Percentiles rank a stretch among this genome's conserved stretches.
Conservation (phyloP, 208 protist genomes). For the Acanthamoeba sp. region DNA sequence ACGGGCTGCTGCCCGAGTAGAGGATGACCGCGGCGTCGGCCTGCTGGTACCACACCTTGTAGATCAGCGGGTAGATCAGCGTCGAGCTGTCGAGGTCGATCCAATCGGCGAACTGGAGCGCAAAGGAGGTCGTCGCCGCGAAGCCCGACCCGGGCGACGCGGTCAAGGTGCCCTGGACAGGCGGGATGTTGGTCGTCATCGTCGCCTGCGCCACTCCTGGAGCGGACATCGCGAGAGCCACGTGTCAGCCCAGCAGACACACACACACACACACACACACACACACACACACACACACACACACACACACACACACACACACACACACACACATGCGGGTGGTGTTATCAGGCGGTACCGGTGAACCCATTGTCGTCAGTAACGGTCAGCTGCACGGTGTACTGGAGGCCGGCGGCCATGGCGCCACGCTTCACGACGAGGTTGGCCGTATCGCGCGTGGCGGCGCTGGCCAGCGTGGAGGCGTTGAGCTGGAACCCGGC, state of each 20-base stretch:
- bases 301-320: too few relatives aligned
- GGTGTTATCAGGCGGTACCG: neutral
- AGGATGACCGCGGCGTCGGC: neutral
- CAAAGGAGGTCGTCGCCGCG: neutral
- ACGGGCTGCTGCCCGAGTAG: neutral
- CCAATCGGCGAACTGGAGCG: neutral
- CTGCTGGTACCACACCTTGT: slow-evolving; percentile 43
- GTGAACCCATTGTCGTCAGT: neutral
- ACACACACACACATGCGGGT: too few relatives aligned
- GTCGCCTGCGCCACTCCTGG: neutral
- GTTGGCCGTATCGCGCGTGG: neutral
- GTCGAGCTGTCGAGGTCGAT: neutral
- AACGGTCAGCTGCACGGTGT: neutral
- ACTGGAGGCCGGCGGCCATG: neutral
- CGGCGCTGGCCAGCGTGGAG: slow-evolving; percentile 1
- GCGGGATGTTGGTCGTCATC: slow-evolving; percentile 9
- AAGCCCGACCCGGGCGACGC: neutral
- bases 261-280: too few relatives aligned
- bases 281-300: too few relatives aligned
- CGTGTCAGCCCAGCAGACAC: too few relatives aligned
- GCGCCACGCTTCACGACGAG: neutral
- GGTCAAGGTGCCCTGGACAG: neutral
- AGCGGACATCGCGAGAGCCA: too few relatives aligned
- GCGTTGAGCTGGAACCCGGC: neutral
- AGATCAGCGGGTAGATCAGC: neutral